Base-by-base conservation (phyloP, 1,139 yeast species). In the Scheffersomyces cryptocercus region DNA sequence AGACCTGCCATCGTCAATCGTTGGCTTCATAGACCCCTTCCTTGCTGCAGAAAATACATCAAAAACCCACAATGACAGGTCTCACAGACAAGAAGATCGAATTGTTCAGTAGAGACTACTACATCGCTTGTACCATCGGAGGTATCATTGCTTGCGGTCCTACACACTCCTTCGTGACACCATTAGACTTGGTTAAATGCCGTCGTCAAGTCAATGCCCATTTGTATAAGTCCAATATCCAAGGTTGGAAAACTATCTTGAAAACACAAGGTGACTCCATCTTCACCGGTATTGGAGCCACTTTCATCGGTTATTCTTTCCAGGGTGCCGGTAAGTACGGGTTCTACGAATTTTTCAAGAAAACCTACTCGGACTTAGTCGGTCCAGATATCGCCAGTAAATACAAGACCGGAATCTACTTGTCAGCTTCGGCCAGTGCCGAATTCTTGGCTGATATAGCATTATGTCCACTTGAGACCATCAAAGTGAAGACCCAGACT, bases 271-370 rank as follows among this genome's bases (percentile, higher is more conserved):
- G 98, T 32, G 82, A 81, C 46, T 90, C 88, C 41, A 73, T 90
- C 46, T 85, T 82, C 67, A 85, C 95, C 14, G 97, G 97, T 56
- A 62, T 88, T 54, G 95, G 96, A 37, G 97, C 97, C 37, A 91
- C 97, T 4, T 81, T 87, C 52, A 77, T 90, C 49, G 97, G 97
- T 36, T 91, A 91, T 70, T 84, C 96, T 11, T 72, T 89, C 58
- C 98, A 91, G 70, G 97, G 98, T 58, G 96, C 96, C 46, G 96
- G 96, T 58, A 91, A 91, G 70, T 91, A 90, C 68, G 97, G 98
- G 37, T 85, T 89, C 67, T 91, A 91, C 68, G 97, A 91, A 69
- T 78, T 73, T 57, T 91, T 90, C 77, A 91, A 91, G 70, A 82
- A 86, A 67, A 73, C 79, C 45, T 91, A 89, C 65, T 68, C 84